A percentile compares a stretch with the other conserved stretches of the same genome.
Evolutionary conservation across 768 basidiomycete species (phyloP).

Genomic region (Suillus paluster): DNA sequence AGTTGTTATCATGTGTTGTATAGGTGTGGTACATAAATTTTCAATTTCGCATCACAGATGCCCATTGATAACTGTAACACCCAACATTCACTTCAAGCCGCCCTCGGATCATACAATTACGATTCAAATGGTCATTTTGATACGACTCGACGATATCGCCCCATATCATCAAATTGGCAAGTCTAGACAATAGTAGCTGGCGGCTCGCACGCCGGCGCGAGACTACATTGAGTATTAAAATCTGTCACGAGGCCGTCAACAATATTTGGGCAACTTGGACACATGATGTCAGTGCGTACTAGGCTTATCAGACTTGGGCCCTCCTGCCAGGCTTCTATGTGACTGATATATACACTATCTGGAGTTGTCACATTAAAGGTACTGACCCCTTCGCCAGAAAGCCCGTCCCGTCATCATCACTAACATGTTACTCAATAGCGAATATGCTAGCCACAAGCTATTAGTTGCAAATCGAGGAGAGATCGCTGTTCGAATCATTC

Average conservation of each 20-base stretch:
- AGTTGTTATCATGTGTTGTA: too few relatives aligned
- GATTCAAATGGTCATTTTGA: not conserved
- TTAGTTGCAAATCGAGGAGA: slow-evolving; percentile 76
- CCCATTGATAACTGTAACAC: too few relatives aligned
- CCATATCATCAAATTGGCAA: too few relatives aligned
- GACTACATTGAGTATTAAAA: not conserved
- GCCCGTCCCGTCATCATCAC: not conserved
- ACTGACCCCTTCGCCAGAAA: too few relatives aligned
- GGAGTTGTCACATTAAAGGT: too few relatives aligned
- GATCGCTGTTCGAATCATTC: slow-evolving; percentile 67
- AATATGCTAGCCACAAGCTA: slow-evolving; percentile 47
- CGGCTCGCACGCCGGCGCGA: not conserved
- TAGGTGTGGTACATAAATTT: too few relatives aligned
- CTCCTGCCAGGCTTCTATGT: not conserved
- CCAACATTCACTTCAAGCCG: too few relatives aligned
- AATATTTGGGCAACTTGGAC: not conserved
- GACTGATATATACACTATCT: not conserved
- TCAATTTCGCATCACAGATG: too few relatives aligned
- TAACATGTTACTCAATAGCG: slow-evolving; percentile 15
- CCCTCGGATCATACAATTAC: too few relatives aligned
- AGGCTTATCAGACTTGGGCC: not conserved
- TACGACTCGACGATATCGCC: not conserved
- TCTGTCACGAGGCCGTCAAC: not conserved
- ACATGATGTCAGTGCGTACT: not conserved
- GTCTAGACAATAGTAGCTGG: too few relatives aligned